phyloP scores from a whole-genome alignment of 257 asterid genomes.

The Lycium barbarum region DNA sequence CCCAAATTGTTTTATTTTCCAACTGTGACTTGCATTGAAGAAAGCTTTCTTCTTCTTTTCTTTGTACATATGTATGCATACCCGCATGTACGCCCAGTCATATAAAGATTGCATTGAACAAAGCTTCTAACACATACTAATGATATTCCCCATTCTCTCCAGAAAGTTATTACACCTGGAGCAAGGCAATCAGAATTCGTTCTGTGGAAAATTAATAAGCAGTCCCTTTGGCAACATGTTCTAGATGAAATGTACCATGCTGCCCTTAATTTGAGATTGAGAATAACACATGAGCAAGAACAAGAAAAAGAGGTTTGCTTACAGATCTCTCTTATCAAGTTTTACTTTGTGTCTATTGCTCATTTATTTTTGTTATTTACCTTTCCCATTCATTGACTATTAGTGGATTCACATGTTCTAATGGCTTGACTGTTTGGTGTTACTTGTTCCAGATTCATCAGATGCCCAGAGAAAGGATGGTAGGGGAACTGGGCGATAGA shows the following conservation, averaged over 20 bases:
- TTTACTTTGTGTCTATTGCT: no score
- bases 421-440: neutral
- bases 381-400: neutral
- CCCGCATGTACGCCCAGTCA: neutral
- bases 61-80: neutral
- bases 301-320: slow-evolving; percentile 67
- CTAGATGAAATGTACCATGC: slow-evolving; percentile 92
- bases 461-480: slow-evolving; percentile 62
- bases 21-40: neutral
- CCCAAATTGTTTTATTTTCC: slow-evolving; percentile 6
- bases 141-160: slow-evolving; percentile 33
- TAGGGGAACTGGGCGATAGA: slow-evolving; percentile 50
- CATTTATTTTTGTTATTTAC: neutral
- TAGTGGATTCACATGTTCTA: neutral
- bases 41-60: neutral
- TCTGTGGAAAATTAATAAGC: slow-evolving; percentile 65
- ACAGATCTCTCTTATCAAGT: neutral
- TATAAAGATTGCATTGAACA: neutral
- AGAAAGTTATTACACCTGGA: slow-evolving; percentile 55
- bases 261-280: slow-evolving; percentile 76
- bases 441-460: slow-evolving; percentile 51
- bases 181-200: slow-evolving; percentile 44
- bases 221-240: slow-evolving; percentile 49
- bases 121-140: slow-evolving; percentile 15
- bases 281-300: slow-evolving; percentile 68